These are phyloP conservation scores for Boeremia exigua DNA, from an alignment of 2,329 filamentous ascomycete genomes.

Conservation along the genomic window DNA sequence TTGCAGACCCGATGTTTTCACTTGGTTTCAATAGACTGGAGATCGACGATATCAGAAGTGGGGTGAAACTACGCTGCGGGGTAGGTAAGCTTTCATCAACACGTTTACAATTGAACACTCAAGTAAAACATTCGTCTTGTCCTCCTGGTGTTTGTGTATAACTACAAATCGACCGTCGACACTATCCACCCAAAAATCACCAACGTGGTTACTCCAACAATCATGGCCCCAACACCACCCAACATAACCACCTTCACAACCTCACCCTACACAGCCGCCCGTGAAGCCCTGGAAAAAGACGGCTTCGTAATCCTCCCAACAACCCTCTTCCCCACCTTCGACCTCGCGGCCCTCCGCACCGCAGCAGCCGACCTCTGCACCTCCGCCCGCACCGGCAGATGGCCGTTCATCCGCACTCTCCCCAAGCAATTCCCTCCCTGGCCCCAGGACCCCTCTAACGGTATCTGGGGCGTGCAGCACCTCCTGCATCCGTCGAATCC, in stretches of 20 bases:
- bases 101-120: neutral
- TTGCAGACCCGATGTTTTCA: too few relatives aligned
- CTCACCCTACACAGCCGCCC: constrained; percentile 40
- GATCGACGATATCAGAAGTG: neutral
- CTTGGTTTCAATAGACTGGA: too few relatives aligned
- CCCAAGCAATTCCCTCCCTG: constrained; percentile 93
- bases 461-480: constrained; percentile 91
- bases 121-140: too few relatives aligned
- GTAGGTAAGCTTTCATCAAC: neutral
- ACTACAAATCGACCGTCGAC: neutral
- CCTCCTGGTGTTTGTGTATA: neutral
- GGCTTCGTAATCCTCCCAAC: constrained; percentile 78
- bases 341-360: constrained; percentile 64
- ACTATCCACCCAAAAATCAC: neutral
- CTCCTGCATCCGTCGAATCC: constrained; percentile 76
- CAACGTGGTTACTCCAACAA: neutral
- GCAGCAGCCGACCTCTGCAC: constrained; percentile 65
- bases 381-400: constrained; percentile 71
- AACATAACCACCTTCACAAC: neutral
- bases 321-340: constrained; percentile 60
- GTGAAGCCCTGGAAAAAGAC: constrained; percentile 67
- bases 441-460: constrained; percentile 64
- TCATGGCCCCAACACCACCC: neutral
- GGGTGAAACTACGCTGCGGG: constrained; percentile 1
- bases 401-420: constrained; percentile 82